Base-by-base conservation (phyloP, 2,329 filamentous ascomycete species). In the Hymenoscyphus salicellus region DNA sequence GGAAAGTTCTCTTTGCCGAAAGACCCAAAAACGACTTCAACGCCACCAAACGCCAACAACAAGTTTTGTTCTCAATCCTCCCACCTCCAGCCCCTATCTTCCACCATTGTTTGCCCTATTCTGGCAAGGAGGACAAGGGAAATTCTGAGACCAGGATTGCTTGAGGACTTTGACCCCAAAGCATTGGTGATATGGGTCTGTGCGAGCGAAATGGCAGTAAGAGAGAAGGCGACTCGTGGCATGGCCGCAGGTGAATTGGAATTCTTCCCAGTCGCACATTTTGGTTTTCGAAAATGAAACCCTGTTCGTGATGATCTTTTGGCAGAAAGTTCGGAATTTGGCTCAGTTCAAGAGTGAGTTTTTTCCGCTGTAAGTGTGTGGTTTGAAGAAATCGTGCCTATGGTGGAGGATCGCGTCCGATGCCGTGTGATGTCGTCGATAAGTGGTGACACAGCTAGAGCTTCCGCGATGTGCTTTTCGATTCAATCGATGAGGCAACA, bases 191-290 rank as follows among this genome's bases (percentile, higher is more conserved):
- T 84, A 81, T 0, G 85, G 85, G 70, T 92, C 87, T 73, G 90
- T 91, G 65, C 90, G 87, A 5, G 90, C 89, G 69, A 86, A 87
- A 77, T 93, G 90, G 76, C 90, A 93, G 76, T 91, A 84, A 28
- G 85, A 86, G 72, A 88, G 86, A 33, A 90, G 79, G 23, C 86
- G 83, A 30, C 82, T 77, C 17, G 79, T 78, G 5, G 80, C 82
- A 77, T 92, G 89, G 33, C 81, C 81, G 78, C 90, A 93, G 60
- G 75, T 77, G 74, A 89, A 92, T 65, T 85, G 75, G 70, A 89
- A 89, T 68, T 88, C 85, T 74, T 93, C 89, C 76, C 80, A 92
- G 73, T 89, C 85, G 71, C 88, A 91, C 89, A 91, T 91, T 58
- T 28, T 65, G 32, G 7, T 17, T 46, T 28, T n/a, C n/a, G n/a